Conservation (phyloP, 139 green algal species). For the Penium margaritaceum region DNA sequence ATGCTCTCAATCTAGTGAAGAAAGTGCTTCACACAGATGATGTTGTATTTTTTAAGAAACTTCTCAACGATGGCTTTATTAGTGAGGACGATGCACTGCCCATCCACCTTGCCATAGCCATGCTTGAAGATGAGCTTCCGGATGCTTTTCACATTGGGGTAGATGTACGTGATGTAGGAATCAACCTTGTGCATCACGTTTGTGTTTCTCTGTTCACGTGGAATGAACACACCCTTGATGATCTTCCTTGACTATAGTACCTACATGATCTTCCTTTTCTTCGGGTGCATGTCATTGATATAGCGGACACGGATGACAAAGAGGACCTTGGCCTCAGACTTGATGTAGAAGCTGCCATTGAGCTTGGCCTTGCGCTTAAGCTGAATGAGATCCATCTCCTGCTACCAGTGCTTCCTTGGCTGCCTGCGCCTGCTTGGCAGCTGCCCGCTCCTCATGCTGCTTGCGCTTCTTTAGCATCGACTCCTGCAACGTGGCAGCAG, state of each 20-base stretch:
- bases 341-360: slow-evolving; percentile 84
- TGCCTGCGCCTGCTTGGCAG: too few species aligned
- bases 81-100: slow-evolving; percentile 83
- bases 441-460: too few species aligned
- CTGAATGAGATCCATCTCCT: slow-evolving; percentile 86
- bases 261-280: slow-evolving; percentile 95
- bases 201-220: slow-evolving; percentile 94
- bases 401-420: too few species aligned
- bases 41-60: slow-evolving; percentile 65
- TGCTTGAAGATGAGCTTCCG: slow-evolving; percentile 98
- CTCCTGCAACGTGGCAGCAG: too few species aligned
- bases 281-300: slow-evolving; percentile 93
- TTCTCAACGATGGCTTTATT: slow-evolving; percentile 93
- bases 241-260: slow-evolving; percentile 87
- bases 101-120: slow-evolving; percentile 91
- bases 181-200: slow-evolving; percentile 92
- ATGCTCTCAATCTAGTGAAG: slow-evolving; percentile 94
- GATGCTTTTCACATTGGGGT: slow-evolving; percentile 96
- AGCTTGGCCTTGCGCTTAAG: slow-evolving; percentile 83
- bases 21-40: slow-evolving; percentile 99
- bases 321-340: slow-evolving; percentile 86
- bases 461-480: too few species aligned
- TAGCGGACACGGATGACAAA: slow-evolving; percentile 90
- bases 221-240: slow-evolving; percentile 94
- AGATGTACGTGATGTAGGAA: slow-evolving; percentile 91